Evolutionary conservation across 768 basidiomycete species (phyloP).

Genomic region (Lentinula edodes): DNA sequence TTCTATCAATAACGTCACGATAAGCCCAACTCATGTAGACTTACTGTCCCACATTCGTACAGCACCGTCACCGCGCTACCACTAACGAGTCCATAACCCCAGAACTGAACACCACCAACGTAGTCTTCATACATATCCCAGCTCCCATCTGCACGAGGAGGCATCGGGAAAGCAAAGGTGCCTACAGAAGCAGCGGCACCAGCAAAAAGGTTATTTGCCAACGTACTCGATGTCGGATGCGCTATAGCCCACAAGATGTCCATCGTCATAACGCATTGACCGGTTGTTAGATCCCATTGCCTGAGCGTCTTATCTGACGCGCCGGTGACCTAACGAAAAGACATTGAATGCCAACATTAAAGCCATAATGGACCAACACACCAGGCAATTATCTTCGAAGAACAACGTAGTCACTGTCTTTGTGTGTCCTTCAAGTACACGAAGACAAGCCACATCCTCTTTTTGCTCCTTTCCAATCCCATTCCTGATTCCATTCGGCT

Average conservation of each 20-base stretch:
- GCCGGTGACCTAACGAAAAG: slow-evolving; percentile 75
- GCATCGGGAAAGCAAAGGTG: slow-evolving; percentile 76
- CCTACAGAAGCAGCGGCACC: slow-evolving; percentile 52
- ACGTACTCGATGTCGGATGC: slow-evolving; percentile 55
- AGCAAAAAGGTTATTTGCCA: slow-evolving; percentile 44
- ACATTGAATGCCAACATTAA: slow-evolving; percentile 9
- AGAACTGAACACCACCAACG: slow-evolving; percentile 96
- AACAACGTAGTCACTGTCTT: slow-evolving; percentile 91
- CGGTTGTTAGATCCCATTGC: slow-evolving; percentile 96
- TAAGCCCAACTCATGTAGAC: slow-evolving; percentile 23
- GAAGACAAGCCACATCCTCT: slow-evolving; percentile 52
- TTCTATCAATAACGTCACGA: slow-evolving; percentile 1
- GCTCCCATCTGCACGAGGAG: slow-evolving; percentile 83
- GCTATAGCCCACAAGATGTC: slow-evolving; percentile 99
- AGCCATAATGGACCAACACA: slow-evolving; percentile 28
- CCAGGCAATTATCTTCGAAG: slow-evolving; percentile 92
- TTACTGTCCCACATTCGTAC: slow-evolving; percentile 99
- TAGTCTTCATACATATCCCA: slow-evolving; percentile 98
- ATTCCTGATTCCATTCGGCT: slow-evolving; percentile 34
- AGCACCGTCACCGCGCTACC: slow-evolving; percentile 94
- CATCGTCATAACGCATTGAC: slow-evolving; percentile 99
- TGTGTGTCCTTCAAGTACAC: slow-evolving; percentile 84
- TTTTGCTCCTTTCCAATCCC: slow-evolving; percentile 21
- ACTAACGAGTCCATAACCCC: slow-evolving; percentile 96
- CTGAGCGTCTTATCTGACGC: slow-evolving; percentile 97